Conservation (phyloP, 495 filamentous ascomycete genomes). For the Pseudotulostoma volvatum region DNA sequence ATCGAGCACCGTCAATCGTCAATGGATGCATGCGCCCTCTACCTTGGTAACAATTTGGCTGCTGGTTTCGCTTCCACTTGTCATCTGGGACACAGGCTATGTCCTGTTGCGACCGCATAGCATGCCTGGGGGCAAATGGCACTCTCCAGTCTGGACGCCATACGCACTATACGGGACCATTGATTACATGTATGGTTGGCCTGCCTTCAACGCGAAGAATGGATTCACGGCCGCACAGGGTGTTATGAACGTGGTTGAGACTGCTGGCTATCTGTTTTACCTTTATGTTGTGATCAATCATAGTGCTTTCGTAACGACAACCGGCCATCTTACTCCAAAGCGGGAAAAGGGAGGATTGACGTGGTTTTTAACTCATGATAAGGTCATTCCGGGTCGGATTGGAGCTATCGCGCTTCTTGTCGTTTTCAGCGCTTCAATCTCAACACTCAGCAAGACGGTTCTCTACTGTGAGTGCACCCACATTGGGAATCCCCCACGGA, state of each 20-base stretch:
- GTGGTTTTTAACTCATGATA: slow-evolving; percentile 30
- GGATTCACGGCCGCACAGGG: slow-evolving; percentile 74
- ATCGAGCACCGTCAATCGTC: slow-evolving; percentile 16
- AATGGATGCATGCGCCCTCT: slow-evolving; percentile 52
- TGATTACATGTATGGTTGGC: slow-evolving; percentile 75
- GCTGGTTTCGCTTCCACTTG: slow-evolving; percentile 57
- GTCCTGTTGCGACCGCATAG: slow-evolving; percentile 65
- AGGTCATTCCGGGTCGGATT: slow-evolving; percentile 37
- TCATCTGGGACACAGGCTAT: slow-evolving; percentile 73
- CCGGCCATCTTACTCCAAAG: slow-evolving; percentile 14
- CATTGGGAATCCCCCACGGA: too few species aligned
- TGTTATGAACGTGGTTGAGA: slow-evolving; percentile 58
- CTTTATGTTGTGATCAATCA: slow-evolving; percentile 41
- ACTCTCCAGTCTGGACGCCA: slow-evolving; percentile 59
- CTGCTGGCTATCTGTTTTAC: slow-evolving; percentile 52
- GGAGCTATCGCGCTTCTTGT: slow-evolving; percentile 50
- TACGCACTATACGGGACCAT: slow-evolving; percentile 70
- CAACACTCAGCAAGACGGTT: slow-evolving; percentile 79
- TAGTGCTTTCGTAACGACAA: slow-evolving; percentile 22
- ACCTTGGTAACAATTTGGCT: slow-evolving; percentile 57
- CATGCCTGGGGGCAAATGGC: slow-evolving; percentile 64
- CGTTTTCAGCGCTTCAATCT: slow-evolving; percentile 50
- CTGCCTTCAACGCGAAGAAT: slow-evolving; percentile 50
- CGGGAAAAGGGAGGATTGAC: slow-evolving; percentile 18
- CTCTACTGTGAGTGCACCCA: slow-evolving; percentile 54